Evolutionary conservation across 2,329 filamentous ascomycete genomes (phyloP).

Genomic region (Thelonectria blattea): DNA sequence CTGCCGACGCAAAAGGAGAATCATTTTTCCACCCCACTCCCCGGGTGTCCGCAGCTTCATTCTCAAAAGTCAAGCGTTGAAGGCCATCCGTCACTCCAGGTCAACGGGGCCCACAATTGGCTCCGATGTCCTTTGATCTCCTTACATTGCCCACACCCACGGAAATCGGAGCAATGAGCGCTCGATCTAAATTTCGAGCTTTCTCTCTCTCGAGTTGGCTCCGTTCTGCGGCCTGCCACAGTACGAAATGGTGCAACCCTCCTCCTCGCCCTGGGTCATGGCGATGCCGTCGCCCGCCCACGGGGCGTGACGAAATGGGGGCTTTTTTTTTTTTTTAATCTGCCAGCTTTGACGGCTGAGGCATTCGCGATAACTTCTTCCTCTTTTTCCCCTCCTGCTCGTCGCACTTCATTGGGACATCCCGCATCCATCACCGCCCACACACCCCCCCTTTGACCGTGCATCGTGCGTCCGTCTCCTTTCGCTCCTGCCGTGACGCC

Average conservation of each 20-base stretch:
- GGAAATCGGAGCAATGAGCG: slow-evolving; percentile 45
- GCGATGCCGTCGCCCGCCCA: background rate
- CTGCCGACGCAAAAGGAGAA: too few relatives aligned
- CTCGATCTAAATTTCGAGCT: slow-evolving; percentile 38
- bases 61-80: too few relatives aligned
- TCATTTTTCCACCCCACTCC: too few relatives aligned
- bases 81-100: background rate
- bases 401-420: background rate
- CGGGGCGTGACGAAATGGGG: background rate
- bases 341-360: background rate
- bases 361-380: background rate
- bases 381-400: background rate
- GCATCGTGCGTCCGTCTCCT: background rate
- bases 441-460: background rate
- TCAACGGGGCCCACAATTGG: background rate
- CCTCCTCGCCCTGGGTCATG: background rate
- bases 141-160: slow-evolving; percentile 29
- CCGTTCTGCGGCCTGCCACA: slow-evolving; percentile 11
- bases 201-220: slow-evolving; percentile 20
- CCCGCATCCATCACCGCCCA: background rate
- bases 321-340: background rate
- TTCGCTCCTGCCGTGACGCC: background rate
- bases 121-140: slow-evolving; percentile 41
- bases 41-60: background rate
- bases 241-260: slow-evolving; percentile 14